These are phyloP conservation scores for Bolboschoenoplectus hybrid DNA, from an alignment of 202 grass and related monocot species.

Conservation along the genomic window DNA sequence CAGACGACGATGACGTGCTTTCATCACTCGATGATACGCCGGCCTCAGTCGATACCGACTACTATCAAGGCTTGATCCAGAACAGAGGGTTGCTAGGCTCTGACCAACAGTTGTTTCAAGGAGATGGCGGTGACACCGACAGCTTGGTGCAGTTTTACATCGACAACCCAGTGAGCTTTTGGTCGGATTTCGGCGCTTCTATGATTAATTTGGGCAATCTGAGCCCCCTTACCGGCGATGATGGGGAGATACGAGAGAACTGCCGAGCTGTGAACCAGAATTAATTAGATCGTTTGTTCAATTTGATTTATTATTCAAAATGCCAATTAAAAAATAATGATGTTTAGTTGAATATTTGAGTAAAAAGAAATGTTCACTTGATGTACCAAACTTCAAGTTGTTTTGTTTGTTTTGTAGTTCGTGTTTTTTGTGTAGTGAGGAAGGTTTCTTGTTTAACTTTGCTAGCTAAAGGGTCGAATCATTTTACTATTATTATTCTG, in stretches of 20 bases:
- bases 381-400: neutral
- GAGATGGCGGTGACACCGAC: slow-evolving; percentile 45
- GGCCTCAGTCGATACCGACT: slow-evolving; percentile 53
- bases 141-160: slow-evolving; percentile 52
- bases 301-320: slow-evolving; percentile 30
- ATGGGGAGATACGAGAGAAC: slow-evolving; percentile 62
- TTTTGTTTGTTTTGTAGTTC: too few species aligned
- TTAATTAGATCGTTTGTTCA: slow-evolving; percentile 13
- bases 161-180: slow-evolving; percentile 50
- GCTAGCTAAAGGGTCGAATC: neutral
- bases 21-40: slow-evolving; percentile 66
- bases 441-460: slow-evolving; percentile 24
- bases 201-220: slow-evolving; percentile 66
- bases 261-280: slow-evolving; percentile 63
- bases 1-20: slow-evolving; percentile 56
- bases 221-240: slow-evolving; percentile 54
- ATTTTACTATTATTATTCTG: neutral
- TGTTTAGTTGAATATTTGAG: neutral
- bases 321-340: neutral
- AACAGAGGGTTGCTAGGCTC: slow-evolving; percentile 65
- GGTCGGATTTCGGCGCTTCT: slow-evolving; percentile 55
- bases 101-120: slow-evolving; percentile 72
- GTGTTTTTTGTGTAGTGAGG: neutral
- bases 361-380: neutral
- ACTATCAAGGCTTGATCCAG: slow-evolving; percentile 64